These are phyloP conservation scores for Termitomyces sp. DNA, from an alignment of 768 basidiomycete species.

Conservation along the genomic window DNA sequence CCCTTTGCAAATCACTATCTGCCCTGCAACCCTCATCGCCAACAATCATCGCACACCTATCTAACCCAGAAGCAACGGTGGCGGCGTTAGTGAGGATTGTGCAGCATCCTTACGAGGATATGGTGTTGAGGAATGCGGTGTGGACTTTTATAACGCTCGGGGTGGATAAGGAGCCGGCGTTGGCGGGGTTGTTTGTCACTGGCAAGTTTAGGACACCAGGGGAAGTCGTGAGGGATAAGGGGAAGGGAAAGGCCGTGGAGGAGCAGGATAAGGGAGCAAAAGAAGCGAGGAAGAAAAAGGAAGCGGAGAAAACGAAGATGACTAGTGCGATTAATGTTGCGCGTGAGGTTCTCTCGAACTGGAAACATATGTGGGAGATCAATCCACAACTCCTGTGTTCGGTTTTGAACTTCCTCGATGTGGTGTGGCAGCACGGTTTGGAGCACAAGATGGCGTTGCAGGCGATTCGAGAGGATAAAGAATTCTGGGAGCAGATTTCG, in stretches of 20 bases:
- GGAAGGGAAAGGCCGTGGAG: slow-evolving; percentile 24
- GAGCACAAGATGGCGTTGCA: slow-evolving; percentile 64
- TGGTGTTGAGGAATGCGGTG: slow-evolving; percentile 61
- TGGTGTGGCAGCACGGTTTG: slow-evolving; percentile 75
- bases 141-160: slow-evolving; percentile 84
- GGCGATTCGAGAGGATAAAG: slow-evolving; percentile 44
- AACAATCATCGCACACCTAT: slow-evolving; percentile 73
- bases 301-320: slow-evolving; percentile 25
- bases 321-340: slow-evolving; percentile 66
- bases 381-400: slow-evolving; percentile 74
- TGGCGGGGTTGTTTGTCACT: slow-evolving; percentile 72
- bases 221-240: slow-evolving; percentile 31
- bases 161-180: slow-evolving; percentile 81
- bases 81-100: slow-evolving; percentile 63
- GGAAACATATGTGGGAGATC: slow-evolving; percentile 71
- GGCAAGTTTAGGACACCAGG: slow-evolving; percentile 58
- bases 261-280: slow-evolving; percentile 25
- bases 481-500: slow-evolving; percentile 69
- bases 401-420: slow-evolving; percentile 68
- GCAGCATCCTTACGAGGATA: slow-evolving; percentile 76
- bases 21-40: slow-evolving; percentile 54
- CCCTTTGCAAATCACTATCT: slow-evolving; percentile 62
- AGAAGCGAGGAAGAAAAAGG: slow-evolving; percentile 24
- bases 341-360: slow-evolving; percentile 55
- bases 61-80: slow-evolving; percentile 69